Evolutionary conservation across 805 yeast species (phyloP).

Genomic region (Diddensiella caesifluorescens): DNA sequence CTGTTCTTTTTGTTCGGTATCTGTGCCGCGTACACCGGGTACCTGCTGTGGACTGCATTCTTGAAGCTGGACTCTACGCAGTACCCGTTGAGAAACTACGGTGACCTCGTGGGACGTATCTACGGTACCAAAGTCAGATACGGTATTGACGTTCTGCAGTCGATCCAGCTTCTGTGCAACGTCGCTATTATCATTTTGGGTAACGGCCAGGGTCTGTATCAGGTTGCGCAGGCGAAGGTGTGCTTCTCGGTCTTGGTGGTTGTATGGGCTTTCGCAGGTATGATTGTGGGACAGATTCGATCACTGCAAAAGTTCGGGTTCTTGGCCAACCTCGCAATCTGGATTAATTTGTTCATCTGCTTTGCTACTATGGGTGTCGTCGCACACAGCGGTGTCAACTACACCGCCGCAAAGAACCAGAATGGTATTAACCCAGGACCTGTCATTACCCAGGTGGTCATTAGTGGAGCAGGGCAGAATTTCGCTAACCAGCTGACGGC

Average conservation of each 20-base stretch:
- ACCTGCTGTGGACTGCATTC: slow-evolving; percentile 35
- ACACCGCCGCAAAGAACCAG: slow-evolving; percentile 19
- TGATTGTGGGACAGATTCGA: slow-evolving; percentile 40
- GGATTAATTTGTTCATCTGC: slow-evolving; percentile 43
- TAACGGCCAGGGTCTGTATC: slow-evolving; percentile 41
- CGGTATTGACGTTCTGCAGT: slow-evolving; percentile 37
- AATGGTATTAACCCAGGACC: slow-evolving; percentile 13
- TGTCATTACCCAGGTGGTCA: slow-evolving; percentile 26
- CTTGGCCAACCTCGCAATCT: slow-evolving; percentile 42
- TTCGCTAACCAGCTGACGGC: slow-evolving; percentile 35
- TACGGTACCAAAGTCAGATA: slow-evolving; percentile 35
- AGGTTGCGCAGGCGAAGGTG: slow-evolving; percentile 30
- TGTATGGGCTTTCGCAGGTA: slow-evolving; percentile 41
- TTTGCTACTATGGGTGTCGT: slow-evolving; percentile 43
- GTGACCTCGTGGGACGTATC: slow-evolving; percentile 39
- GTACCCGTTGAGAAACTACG: slow-evolving; percentile 40
- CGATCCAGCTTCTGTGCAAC: slow-evolving; percentile 40
- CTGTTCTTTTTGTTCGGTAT: slow-evolving; percentile 39
- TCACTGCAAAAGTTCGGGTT: slow-evolving; percentile 38
- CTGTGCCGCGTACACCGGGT: slow-evolving; percentile 41
- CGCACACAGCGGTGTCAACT: slow-evolving; percentile 33
- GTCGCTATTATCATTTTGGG: slow-evolving; percentile 40
- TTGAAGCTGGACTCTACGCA: slow-evolving; percentile 38
- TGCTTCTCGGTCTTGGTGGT: slow-evolving; percentile 41
- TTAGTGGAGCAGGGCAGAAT: slow-evolving; percentile 24